These are phyloP conservation scores for Castanea crenata DNA, from an alignment of 306 rosid species.

Conservation along the genomic window DNA sequence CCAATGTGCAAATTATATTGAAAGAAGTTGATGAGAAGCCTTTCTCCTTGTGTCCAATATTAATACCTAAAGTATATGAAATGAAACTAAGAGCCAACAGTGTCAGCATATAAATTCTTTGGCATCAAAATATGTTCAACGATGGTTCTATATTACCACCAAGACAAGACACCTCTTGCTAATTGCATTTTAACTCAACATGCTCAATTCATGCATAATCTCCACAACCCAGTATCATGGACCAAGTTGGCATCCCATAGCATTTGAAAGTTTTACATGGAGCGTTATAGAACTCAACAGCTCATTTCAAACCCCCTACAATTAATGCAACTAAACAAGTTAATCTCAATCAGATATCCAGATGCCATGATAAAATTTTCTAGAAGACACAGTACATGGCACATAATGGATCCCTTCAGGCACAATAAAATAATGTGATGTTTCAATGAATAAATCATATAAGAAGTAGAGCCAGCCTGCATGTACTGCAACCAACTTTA, in stretches of 20 bases:
- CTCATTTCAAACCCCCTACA: not conserved
- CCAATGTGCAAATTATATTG: not conserved
- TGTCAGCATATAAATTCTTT: not conserved
- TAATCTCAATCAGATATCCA: not conserved
- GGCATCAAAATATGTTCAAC: not conserved
- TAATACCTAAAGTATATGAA: not conserved
- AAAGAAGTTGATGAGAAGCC: not conserved
- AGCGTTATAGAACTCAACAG: not conserved
- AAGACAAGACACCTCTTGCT: not conserved
- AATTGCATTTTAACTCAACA: not conserved
- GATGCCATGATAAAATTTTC: not conserved
- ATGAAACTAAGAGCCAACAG: not conserved
- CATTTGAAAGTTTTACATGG: no score
- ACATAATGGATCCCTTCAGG: not conserved
- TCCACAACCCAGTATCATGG: not conserved
- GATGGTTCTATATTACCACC: not conserved
- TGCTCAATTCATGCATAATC: not conserved
- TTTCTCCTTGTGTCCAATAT: not conserved
- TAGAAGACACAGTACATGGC: not conserved
- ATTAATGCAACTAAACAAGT: not conserved
- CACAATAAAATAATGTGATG: not conserved
- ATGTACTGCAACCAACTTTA: not conserved
- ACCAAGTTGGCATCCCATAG: not conserved
- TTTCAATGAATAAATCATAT: not conserved
- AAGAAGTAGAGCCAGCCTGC: not conserved